A percentile compares a stretch with the other conserved stretches of the same genome.
Conservation (phyloP, 192 early-diverging fungal genomes). For the Coemansia javaensis region DNA sequence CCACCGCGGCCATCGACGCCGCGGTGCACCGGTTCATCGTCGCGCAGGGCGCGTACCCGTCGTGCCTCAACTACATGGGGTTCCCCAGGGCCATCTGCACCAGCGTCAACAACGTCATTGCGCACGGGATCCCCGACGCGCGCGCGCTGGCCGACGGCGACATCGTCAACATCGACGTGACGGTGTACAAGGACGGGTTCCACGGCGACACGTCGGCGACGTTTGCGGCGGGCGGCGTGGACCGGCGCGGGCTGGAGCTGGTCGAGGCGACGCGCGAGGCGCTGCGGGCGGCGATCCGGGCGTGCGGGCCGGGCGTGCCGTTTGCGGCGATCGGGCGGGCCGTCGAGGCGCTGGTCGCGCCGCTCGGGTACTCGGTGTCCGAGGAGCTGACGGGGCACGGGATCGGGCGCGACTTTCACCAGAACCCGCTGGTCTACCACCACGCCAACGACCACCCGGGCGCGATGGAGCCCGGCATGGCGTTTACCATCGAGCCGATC, state of each 20-base stretch:
- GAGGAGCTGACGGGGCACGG: slow-evolving; percentile 83
- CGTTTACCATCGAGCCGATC: slow-evolving; percentile 88
- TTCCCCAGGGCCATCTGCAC: slow-evolving; percentile 76
- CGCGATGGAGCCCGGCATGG: slow-evolving; percentile 69
- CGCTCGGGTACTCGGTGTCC: slow-evolving; percentile 58
- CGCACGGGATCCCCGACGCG: slow-evolving; percentile 68
- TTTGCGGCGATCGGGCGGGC: slow-evolving; percentile 62
- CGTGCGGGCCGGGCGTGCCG: slow-evolving; percentile 70
- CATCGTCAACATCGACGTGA: slow-evolving; percentile 76
- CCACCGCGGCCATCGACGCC: slow-evolving; percentile 52
- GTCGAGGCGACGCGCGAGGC: slow-evolving; percentile 56
- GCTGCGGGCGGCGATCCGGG: slow-evolving; percentile 56
- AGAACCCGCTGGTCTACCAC: slow-evolving; percentile 75
- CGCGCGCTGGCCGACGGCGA: slow-evolving; percentile 63
- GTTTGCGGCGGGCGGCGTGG: slow-evolving; percentile 59
- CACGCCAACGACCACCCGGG: slow-evolving; percentile 69
- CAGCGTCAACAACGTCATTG: slow-evolving; percentile 79
- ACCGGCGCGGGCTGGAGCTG: slow-evolving; percentile 53
- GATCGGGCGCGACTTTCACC: slow-evolving; percentile 79
- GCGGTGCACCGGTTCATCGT: slow-evolving; percentile 56
- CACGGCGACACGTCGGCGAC: slow-evolving; percentile 72
- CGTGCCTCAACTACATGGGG: slow-evolving; percentile 71
- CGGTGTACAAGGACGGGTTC: slow-evolving; percentile 59
- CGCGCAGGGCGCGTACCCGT: slow-evolving; percentile 59
- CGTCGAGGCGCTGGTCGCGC: slow-evolving; percentile 48